Conservation (phyloP, 495 filamentous ascomycete species). For the Talaromyces wortmannii region DNA sequence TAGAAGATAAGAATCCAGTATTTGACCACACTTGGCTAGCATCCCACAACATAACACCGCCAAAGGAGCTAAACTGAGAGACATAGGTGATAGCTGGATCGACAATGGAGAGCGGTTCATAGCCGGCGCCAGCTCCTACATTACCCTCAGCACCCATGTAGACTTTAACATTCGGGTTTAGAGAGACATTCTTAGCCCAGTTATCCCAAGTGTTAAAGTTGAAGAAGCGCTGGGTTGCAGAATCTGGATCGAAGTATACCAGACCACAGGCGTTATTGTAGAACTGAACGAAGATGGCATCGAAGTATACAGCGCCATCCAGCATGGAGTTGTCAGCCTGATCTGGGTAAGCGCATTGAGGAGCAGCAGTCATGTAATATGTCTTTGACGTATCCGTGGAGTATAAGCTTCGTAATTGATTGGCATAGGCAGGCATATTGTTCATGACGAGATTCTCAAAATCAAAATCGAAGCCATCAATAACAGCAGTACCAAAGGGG, state of each 20-base stretch:
- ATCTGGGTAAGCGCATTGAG: constrained; percentile 63
- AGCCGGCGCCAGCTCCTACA: constrained; percentile 49
- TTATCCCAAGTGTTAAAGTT: constrained; percentile 66
- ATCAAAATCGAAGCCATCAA: constrained; percentile 73
- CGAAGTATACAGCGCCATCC: constrained; percentile 43
- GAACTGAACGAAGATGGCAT: constrained; percentile 66
- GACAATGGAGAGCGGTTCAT: constrained; percentile 39
- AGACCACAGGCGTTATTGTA: constrained; percentile 70
- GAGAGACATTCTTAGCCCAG: constrained; percentile 56
- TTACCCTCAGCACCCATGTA: constrained; percentile 60
- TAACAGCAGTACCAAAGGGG: constrained; percentile 55
- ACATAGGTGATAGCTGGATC: constrained; percentile 40
- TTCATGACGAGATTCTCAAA: constrained; percentile 42
- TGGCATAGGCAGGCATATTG: constrained; percentile 46
- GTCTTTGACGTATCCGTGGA: constrained; percentile 38
- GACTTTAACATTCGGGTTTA: constrained; percentile 58
- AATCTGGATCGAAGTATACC: constrained; percentile 36
- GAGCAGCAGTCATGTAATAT: constrained; percentile 59
- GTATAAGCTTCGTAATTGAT: constrained; percentile 47
- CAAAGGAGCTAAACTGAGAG: constrained; percentile 52
- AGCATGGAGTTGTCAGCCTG: constrained; percentile 51
- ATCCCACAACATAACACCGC: constrained; percentile 72
- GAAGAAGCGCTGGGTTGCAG: constrained; percentile 47
- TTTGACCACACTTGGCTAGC: constrained; percentile 54
- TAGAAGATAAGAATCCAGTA: constrained; percentile 33